Percentiles rank a stretch among this genome's conserved stretches.
Evolutionary conservation across 352 stramenopile species (phyloP).

Genomic region (Globisporangium parvum): DNA sequence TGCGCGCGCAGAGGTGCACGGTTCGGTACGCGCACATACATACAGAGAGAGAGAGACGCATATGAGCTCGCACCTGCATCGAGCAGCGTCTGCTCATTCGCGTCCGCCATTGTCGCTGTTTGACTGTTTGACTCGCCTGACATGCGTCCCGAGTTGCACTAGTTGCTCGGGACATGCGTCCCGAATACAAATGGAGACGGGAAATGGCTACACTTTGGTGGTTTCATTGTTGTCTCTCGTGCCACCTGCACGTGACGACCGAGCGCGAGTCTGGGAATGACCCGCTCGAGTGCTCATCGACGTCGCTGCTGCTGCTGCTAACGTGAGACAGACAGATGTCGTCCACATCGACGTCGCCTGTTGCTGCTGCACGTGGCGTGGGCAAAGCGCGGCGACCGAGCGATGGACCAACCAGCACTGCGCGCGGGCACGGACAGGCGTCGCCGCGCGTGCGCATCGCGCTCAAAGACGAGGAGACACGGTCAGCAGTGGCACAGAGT

Average conservation of each 20-base stretch:
- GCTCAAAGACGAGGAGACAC: conserved; percentile 14
- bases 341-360: conserved; percentile 2
- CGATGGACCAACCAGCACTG: conserved; percentile 8
- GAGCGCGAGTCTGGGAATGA: not conserved
- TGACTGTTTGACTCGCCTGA: not conserved
- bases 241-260: not conserved
- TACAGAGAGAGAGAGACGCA: not conserved
- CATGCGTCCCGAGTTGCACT: too few relatives aligned
- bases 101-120: not conserved
- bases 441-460: conserved; percentile 20
- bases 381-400: conserved; percentile 19
- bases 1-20: not conserved
- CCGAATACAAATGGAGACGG: not conserved
- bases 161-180: too few relatives aligned
- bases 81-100: not conserved
- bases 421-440: not conserved
- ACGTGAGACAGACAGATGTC: not conserved
- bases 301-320: not conserved
- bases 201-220: conserved; percentile 3
- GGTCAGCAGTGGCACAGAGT: not conserved
- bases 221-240: not conserved
- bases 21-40: not conserved
- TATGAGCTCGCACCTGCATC: not conserved
- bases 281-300: not conserved
- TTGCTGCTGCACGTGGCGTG: conserved; percentile 4